Conservation (phyloP, 1,284 basidiomycete species). For the Psilocybe mexicana region DNA sequence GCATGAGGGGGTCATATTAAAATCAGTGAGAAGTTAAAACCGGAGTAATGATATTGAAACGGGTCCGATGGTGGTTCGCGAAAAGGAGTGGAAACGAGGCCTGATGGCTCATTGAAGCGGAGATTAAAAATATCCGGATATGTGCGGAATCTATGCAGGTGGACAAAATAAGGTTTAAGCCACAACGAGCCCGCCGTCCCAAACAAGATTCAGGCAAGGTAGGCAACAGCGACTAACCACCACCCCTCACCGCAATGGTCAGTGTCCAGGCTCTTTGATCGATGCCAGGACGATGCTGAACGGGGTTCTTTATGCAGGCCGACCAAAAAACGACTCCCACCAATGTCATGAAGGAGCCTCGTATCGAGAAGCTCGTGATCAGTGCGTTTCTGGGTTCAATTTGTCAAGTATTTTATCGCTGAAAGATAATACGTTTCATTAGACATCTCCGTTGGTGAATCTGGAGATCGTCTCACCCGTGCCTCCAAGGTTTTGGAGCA, state of each 20-base stretch:
- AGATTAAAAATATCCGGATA: slow-evolving; percentile 3
- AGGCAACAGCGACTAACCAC: slow-evolving; percentile 35
- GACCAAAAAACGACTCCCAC: slow-evolving; percentile 87
- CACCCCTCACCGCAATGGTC: slow-evolving; percentile 3
- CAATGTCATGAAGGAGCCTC: slow-evolving; percentile 95
- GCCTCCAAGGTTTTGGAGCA: slow-evolving; percentile 99
- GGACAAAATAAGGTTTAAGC: slow-evolving; percentile 47
- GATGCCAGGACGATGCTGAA: slow-evolving; percentile 12
- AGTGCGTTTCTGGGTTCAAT: slow-evolving; percentile 62
- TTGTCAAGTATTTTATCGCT: not conserved
- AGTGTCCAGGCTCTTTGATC: not conserved
- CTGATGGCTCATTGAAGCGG: not conserved
- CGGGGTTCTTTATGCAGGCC: slow-evolving; percentile 52
- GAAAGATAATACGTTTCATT: not conserved
- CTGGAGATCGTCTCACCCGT: slow-evolving; percentile 98
- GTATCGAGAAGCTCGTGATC: slow-evolving; percentile 99
- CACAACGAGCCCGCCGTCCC: slow-evolving; percentile 30
- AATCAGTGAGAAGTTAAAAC: not conserved
- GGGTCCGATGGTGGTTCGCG: not conserved
- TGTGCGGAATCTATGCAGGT: slow-evolving; percentile 36
- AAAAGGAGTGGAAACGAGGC: not conserved
- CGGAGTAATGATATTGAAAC: not conserved
- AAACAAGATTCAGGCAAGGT: slow-evolving; percentile 31
- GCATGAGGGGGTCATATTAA: too few relatives aligned
- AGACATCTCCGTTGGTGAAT: slow-evolving; percentile 99